Percentiles rank a stretch among this genome's conserved stretches.
Evolutionary conservation across 1,284 basidiomycete species (phyloP).

Genomic region (Pseudozyma hubeiensis): DNA sequence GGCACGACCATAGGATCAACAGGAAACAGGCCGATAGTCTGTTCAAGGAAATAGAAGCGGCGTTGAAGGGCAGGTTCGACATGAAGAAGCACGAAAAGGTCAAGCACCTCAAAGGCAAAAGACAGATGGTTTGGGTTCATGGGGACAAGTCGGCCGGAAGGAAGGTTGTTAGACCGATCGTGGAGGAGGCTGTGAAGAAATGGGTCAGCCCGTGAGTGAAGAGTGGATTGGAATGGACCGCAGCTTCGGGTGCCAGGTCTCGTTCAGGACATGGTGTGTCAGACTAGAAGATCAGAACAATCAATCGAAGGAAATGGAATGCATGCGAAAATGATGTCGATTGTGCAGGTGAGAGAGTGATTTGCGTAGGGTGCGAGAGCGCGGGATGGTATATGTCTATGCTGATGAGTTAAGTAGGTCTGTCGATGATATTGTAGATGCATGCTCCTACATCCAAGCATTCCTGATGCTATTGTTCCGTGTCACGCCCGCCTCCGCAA

Average conservation of each 20-base stretch:
- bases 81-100: constrained; percentile 26
- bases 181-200: constrained; percentile 54
- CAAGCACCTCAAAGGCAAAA: constrained; percentile 2
- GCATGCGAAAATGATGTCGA: background rate
- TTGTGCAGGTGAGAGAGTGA: background rate
- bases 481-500: background rate
- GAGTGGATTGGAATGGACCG: background rate
- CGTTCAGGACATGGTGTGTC: background rate
- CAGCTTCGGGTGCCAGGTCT: background rate
- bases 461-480: constrained; percentile 22
- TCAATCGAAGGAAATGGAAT: background rate
- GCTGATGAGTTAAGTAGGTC: background rate
- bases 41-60: constrained; percentile 36
- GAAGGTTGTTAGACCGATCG: constrained; percentile 58
- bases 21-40: constrained; percentile 47
- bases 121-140: constrained; percentile 57
- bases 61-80: constrained; percentile 28
- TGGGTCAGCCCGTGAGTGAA: constrained; percentile 36
- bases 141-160: constrained; percentile 37
- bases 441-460: constrained; percentile 23
- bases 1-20: constrained; percentile 45
- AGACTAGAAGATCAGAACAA: background rate
- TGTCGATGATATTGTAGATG: too few relatives aligned
- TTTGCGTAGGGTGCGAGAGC: background rate
- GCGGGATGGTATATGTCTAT: background rate